Percentiles rank a stretch among this genome's conserved stretches.
phyloP scores from a whole-genome alignment of 805 yeast species.

The Spathaspora passalidarum region DNA sequence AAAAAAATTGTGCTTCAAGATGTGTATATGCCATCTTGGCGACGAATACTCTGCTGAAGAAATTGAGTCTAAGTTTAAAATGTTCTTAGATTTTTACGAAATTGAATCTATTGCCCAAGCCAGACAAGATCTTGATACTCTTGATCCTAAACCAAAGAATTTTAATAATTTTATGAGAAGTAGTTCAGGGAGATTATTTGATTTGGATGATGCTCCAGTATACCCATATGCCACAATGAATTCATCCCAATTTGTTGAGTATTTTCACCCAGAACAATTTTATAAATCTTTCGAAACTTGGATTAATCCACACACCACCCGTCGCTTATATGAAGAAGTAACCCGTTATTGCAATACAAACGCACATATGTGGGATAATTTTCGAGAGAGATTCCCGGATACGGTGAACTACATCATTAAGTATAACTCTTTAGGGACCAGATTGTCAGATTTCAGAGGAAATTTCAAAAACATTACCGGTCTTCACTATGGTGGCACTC shows the following conservation, averaged over 20 bases:
- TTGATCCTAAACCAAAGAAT: background rate
- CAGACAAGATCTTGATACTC: background rate
- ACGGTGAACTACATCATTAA: background rate
- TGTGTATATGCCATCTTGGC: conserved; percentile 5
- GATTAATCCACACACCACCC: background rate
- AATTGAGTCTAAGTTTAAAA: conserved; percentile 14
- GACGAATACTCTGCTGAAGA: conserved; percentile 12
- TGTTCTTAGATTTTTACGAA: conserved; percentile 27
- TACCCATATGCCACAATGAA: conserved; percentile 3
- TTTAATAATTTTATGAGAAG: conserved; percentile 3
- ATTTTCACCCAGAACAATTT: conserved; percentile 6
- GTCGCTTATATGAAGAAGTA: background rate
- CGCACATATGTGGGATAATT: background rate
- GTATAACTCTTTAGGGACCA: too few species aligned
- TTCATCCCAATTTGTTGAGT: conserved; percentile 3
- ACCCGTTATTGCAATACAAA: background rate
- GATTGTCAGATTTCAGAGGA: too few species aligned
- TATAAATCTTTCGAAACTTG: background rate
- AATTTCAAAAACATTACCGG: too few species aligned
- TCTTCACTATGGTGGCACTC: too few species aligned
- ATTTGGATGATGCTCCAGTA: background rate
- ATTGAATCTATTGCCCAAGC: conserved; percentile 14
- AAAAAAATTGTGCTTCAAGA: conserved; percentile 6
- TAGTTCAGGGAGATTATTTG: conserved; percentile 4
- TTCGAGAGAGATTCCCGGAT: background rate